Conservation (phyloP, 2,329 filamentous ascomycete genomes). For the Paecilomyces dactylethromorphus region DNA sequence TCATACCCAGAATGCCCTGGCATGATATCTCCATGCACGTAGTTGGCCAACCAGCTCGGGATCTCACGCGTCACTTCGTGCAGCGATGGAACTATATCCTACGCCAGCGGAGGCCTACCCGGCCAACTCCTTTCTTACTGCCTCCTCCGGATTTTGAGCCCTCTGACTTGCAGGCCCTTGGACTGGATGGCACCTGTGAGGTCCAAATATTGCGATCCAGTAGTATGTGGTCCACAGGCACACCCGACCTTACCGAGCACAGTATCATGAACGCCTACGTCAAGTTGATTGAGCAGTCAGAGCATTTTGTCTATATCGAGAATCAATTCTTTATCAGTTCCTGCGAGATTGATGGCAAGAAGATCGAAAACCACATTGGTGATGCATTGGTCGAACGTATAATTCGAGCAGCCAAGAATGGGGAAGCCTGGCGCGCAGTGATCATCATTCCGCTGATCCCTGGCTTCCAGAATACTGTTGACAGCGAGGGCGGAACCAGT, state of each 20-base stretch:
- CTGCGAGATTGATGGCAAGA: constrained; percentile 77
- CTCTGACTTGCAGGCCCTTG: constrained; percentile 78
- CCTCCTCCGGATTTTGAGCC: constrained; percentile 87
- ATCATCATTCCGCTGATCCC: constrained; percentile 93
- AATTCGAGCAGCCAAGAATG: constrained; percentile 72
- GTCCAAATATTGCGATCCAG: constrained; percentile 92
- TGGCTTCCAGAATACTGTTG: constrained; percentile 96
- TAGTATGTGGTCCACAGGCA: constrained; percentile 84
- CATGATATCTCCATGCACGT: constrained; percentile 98
- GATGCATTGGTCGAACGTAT: constrained; percentile 92
- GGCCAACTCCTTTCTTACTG: constrained; percentile 86
- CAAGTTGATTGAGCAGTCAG: constrained; percentile 88
- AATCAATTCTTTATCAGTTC: constrained; percentile 98
- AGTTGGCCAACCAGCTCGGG: constrained; percentile 88
- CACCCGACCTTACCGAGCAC: constrained; percentile 73
- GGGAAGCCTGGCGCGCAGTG: constrained; percentile 83
- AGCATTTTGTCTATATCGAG: constrained; percentile 97
- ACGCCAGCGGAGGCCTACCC: constrained; percentile 83
- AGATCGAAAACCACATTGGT: constrained; percentile 87
- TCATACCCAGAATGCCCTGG: constrained; percentile 93
- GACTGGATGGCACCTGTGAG: constrained; percentile 88
- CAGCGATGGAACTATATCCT: constrained; percentile 98
- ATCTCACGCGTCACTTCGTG: constrained; percentile 91
- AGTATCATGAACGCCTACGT: constrained; percentile 96
- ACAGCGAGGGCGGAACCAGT: constrained; percentile 88